Percentiles rank a stretch among this genome's conserved stretches.
Evolutionary conservation across 2,329 filamentous ascomycete species (phyloP).

Genomic region (Anthostomella pinea): DNA sequence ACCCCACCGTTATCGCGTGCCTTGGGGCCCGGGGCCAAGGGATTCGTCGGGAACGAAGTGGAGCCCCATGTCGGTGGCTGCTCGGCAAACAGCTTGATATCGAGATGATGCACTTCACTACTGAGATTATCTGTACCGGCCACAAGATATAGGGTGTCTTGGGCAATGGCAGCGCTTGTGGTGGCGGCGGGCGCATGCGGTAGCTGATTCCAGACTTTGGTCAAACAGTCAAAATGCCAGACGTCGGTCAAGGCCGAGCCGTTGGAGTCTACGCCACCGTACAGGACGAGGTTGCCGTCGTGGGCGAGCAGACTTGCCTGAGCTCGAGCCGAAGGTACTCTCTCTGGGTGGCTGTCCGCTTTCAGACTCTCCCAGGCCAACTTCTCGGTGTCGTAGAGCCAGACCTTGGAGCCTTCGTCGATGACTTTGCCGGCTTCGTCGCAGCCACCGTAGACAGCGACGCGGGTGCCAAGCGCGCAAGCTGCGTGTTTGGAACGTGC

Average conservation of each 20-base stretch:
- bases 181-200: constrained; percentile 40
- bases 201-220: constrained; percentile 48
- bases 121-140: constrained; percentile 34
- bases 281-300: constrained; percentile 46
- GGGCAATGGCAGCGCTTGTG: constrained; percentile 41
- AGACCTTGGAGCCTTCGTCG: constrained; percentile 33
- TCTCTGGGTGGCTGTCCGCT: constrained; percentile 31
- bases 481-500: constrained; percentile 36
- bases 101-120: constrained; percentile 36
- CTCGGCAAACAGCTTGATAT: constrained; percentile 29
- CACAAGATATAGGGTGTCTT: constrained; percentile 46
- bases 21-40: constrained; percentile 38
- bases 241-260: constrained; percentile 39
- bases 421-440: constrained; percentile 28
- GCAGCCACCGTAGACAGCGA: constrained; percentile 37
- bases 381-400: constrained; percentile 37
- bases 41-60: constrained; percentile 35
- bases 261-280: constrained; percentile 40
- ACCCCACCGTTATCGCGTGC: constrained; percentile 42
- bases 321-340: constrained; percentile 28
- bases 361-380: constrained; percentile 34
- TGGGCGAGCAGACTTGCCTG: constrained; percentile 37
- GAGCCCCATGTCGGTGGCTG: constrained; percentile 38
- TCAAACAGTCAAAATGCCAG: constrained; percentile 49
- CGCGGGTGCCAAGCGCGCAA: constrained; percentile 30